These are phyloP conservation scores for Talaromyces sp. DNA, from an alignment of 2,329 filamentous ascomycete species.

Conservation along the genomic window DNA sequence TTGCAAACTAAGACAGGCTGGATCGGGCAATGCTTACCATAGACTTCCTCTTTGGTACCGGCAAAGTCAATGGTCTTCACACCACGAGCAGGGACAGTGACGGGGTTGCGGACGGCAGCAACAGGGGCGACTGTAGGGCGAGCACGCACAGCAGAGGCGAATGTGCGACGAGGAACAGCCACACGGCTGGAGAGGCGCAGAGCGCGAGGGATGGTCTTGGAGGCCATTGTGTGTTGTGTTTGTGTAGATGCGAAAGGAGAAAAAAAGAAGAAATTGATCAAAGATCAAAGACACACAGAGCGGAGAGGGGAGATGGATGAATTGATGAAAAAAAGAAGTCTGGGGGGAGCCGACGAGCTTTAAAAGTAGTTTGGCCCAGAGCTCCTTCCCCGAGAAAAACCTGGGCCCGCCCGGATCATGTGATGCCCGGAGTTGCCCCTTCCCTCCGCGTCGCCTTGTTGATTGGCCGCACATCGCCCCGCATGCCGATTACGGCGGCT, in stretches of 20 bases:
- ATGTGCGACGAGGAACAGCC: constrained; percentile 52
- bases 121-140: constrained; percentile 45
- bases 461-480: background rate
- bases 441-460: constrained; percentile 17
- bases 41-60: constrained; percentile 89
- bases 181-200: constrained; percentile 44
- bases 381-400: constrained; percentile 6
- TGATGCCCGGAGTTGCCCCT: constrained; percentile 20
- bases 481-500: constrained; percentile 13
- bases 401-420: constrained; percentile 12
- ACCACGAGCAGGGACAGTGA: constrained; percentile 57
- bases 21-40: constrained; percentile 28
- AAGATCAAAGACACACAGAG: background rate
- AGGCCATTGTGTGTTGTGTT: constrained; percentile 37
- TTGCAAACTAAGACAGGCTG: background rate
- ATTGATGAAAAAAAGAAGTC: constrained; percentile 12
- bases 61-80: constrained; percentile 99
- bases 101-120: constrained; percentile 38
- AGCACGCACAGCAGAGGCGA: constrained; percentile 50
- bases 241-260: constrained; percentile 6
- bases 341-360: constrained; percentile 14
- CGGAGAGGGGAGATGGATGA: constrained; percentile 5
- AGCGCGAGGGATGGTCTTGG: constrained; percentile 48
- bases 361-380: constrained; percentile 4
- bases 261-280: background rate